These are phyloP conservation scores for Hirschfeldia incana DNA, from an alignment of 345 rosid genomes.

Conservation along the genomic window DNA sequence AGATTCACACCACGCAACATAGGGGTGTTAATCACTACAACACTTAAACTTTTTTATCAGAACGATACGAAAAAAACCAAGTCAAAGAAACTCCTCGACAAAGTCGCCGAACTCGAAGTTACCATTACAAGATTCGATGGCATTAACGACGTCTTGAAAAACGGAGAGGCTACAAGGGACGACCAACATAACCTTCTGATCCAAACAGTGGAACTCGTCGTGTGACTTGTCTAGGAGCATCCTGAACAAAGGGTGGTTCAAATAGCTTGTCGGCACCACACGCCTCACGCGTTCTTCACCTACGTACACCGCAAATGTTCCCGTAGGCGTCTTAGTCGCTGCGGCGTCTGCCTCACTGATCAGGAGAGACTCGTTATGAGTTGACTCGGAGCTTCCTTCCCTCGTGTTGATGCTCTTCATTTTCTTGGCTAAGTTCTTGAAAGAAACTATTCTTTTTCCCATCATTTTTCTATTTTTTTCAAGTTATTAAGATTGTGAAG, in stretches of 20 bases:
- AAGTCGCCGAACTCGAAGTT: constrained; percentile 70
- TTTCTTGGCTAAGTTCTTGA: constrained; percentile 81
- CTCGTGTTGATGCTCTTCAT: constrained; percentile 50
- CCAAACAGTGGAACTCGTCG: constrained; percentile 60
- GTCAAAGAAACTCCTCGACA: constrained; percentile 69
- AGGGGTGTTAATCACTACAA: constrained; percentile 15
- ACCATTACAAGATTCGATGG: constrained; percentile 62
- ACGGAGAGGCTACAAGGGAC: constrained; percentile 76
- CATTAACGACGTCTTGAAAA: constrained; percentile 68
- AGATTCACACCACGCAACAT: constrained; percentile 38
- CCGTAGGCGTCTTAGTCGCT: constrained; percentile 55
- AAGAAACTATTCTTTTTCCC: constrained; percentile 65
- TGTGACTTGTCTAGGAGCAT: constrained; percentile 81
- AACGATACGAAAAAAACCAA: neutral
- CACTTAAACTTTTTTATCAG: neutral
- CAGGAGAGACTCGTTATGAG: constrained; percentile 52
- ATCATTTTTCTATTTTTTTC: constrained; percentile 42
- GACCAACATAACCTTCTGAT: constrained; percentile 56
- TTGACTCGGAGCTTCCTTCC: constrained; percentile 33
- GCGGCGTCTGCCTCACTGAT: constrained; percentile 35
- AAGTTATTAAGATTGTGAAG: constrained; percentile 7
- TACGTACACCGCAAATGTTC: constrained; percentile 79
- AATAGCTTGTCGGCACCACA: constrained; percentile 69
- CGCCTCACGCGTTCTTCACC: constrained; percentile 73
- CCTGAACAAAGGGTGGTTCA: constrained; percentile 77